These are phyloP conservation scores for Aspergillus sergii DNA, from an alignment of 2,329 filamentous ascomycete species.

Conservation along the genomic window DNA sequence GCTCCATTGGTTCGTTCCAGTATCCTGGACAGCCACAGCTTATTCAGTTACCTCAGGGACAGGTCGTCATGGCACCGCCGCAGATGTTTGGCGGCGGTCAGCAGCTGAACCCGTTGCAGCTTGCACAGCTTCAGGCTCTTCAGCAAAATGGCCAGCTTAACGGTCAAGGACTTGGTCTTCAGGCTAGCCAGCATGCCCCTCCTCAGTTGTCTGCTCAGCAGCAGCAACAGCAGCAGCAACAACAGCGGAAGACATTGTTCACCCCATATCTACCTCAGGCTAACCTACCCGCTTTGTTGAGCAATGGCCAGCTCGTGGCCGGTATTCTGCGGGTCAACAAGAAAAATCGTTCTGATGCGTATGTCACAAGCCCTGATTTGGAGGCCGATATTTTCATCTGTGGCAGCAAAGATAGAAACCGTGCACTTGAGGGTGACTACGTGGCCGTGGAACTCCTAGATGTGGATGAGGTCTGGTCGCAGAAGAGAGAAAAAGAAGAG, in stretches of 20 bases:
- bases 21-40: conserved; percentile 86
- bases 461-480: conserved; percentile 96
- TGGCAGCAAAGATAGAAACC: conserved; percentile 97
- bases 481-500: conserved; percentile 99
- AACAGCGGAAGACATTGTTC: conserved; percentile 97
- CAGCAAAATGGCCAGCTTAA: conserved; percentile 89
- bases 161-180: conserved; percentile 70
- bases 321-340: conserved; percentile 98
- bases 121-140: conserved; percentile 87
- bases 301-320: conserved; percentile 90
- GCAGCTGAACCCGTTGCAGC: conserved; percentile 82
- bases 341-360: conserved; percentile 98
- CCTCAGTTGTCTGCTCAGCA: conserved; percentile 59
- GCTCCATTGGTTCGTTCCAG: conserved; percentile 82
- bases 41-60: conserved; percentile 79
- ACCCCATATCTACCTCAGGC: conserved; percentile 97
- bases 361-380: conserved; percentile 90
- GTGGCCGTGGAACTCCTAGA: conserved; percentile 95
- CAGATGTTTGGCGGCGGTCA: conserved; percentile 81
- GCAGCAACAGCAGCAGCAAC: conserved; percentile 71
- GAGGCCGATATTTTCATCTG: conserved; percentile 99
- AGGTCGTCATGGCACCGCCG: conserved; percentile 77
- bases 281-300: conserved; percentile 84
- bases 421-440: conserved; percentile 91
- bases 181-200: conserved; percentile 71